A percentile compares a stretch with the other conserved stretches of the same genome.
These are phyloP conservation scores for Micromonas pusilla DNA, from an alignment of 139 green algal species.

Conservation along the genomic window DNA sequence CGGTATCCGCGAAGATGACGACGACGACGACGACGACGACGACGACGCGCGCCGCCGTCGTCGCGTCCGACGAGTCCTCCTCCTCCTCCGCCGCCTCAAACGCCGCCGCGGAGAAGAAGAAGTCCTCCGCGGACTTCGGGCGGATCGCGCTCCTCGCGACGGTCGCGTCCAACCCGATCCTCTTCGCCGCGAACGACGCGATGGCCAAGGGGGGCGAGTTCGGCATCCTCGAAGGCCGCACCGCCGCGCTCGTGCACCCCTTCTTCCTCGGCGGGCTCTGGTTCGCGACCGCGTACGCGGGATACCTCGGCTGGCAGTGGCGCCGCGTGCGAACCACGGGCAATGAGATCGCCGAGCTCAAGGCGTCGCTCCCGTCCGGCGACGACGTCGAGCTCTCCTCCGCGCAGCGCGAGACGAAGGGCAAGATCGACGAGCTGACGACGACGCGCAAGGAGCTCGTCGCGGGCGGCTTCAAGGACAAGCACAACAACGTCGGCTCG, in stretches of 20 bases:
- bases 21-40: conserved; percentile 2
- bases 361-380: conserved; percentile 52
- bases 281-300: conserved; percentile 65
- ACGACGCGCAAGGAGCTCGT: conserved; percentile 81
- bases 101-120: neutral
- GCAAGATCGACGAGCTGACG: conserved; percentile 31
- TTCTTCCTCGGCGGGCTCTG: conserved; percentile 77
- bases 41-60: neutral
- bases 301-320: conserved; percentile 85
- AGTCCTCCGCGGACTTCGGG: neutral
- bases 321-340: conserved; percentile 42
- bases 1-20: neutral
- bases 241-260: conserved; percentile 72
- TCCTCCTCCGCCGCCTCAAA: too few species aligned
- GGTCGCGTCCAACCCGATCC: neutral
- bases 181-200: conserved; percentile 12
- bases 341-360: conserved; percentile 45
- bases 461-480: conserved; percentile 65
- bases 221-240: conserved; percentile 63
- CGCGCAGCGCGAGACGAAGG: neutral
- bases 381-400: neutral
- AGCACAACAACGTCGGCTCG: conserved; percentile 73
- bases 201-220: conserved; percentile 37
- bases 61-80: too few species aligned
- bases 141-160: conserved; percentile 4